Evolutionary conservation across 2,329 filamentous ascomycete species (phyloP), one percentile per base, ranked within the genome.

Genomic region (Amauroascus niger): DNA sequence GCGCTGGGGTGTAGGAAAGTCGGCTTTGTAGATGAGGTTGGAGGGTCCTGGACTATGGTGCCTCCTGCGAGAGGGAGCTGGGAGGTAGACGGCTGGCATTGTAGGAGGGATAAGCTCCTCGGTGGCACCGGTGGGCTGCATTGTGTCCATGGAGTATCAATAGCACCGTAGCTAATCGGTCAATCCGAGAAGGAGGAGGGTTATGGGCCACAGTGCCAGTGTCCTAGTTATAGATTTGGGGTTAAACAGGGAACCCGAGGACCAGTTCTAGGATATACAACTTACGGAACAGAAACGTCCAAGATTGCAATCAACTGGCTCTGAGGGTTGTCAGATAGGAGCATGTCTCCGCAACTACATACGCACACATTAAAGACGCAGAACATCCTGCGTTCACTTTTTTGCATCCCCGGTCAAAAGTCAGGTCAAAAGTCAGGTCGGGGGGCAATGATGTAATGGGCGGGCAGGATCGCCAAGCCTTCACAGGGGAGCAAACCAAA

Each of bases 61-160:
- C 28, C 55, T 48, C 30, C 44, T 45, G 56, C 58, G 60, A 13
- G 60, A 49, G 7, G 43, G 54, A n/a, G 63, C 61, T 24, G 64
- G 59, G 52, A 67, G 68, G 55, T 69, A 69, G 18, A 72, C 60
- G 6, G 69, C 70, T 49, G 68, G 63, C 69, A 72, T 72, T 1
- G 62, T 64, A 6, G 60, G 47, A 1, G 69, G 67, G 22, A 71
- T 57, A 56, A 65, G 65, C 9, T 64, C 67, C 55, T 70, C 63
- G 49, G 69, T 65, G 35, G 69, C 63, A 59, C 67, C 67, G 16
- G 59, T 67, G 33, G 64, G 54, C 16, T 55, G 35, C 49, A 57
- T 53, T 16, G 45, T 46, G 22, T 45, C 39, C 24, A 37, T 52
- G 40, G 26, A 32, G 14, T 39, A 18, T 47, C 11, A 16, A 4